phyloP scores from a whole-genome alignment of 2,329 filamentous ascomycete genomes.

The Pseudopyrenochaeta lycopersici region DNA sequence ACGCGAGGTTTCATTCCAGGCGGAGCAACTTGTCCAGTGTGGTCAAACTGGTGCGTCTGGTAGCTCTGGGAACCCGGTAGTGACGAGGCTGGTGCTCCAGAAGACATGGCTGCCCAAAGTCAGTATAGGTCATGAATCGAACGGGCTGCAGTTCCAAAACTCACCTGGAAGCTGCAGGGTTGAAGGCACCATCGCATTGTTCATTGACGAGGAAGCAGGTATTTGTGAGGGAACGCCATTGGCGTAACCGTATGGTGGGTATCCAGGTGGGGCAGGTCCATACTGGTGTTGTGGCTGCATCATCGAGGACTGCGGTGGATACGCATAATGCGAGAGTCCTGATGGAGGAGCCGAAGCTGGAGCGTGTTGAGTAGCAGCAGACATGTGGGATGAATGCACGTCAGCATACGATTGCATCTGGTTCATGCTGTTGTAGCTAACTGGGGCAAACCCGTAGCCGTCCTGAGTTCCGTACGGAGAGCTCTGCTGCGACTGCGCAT shows the following conservation, averaged over 20 bases:
- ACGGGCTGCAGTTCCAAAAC: slow-evolving; percentile 10
- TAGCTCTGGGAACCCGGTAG: slow-evolving; percentile 44
- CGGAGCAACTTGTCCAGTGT: slow-evolving; percentile 90
- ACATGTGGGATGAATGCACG: slow-evolving; percentile 79
- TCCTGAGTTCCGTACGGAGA: slow-evolving; percentile 51
- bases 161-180: slow-evolving; percentile 71
- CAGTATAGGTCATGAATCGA: slow-evolving; percentile 5
- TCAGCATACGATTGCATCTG: slow-evolving; percentile 84
- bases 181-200: slow-evolving; percentile 70
- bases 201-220: slow-evolving; percentile 75
- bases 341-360: slow-evolving; percentile 80
- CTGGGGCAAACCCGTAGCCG: slow-evolving; percentile 47
- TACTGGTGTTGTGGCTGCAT: slow-evolving; percentile 76
- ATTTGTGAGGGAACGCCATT: slow-evolving; percentile 81
- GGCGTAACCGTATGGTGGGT: slow-evolving; percentile 77
- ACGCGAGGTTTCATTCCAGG: slow-evolving; percentile 96
- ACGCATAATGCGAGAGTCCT: slow-evolving; percentile 78
- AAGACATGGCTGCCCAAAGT: slow-evolving; percentile 41
- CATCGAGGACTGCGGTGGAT: slow-evolving; percentile 73
- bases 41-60: slow-evolving; percentile 72
- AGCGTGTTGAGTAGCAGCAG: slow-evolving; percentile 76
- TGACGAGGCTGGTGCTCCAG: slow-evolving; percentile 38
- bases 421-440: slow-evolving; percentile 74
- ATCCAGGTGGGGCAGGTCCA: slow-evolving; percentile 63
- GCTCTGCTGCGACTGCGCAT: slow-evolving; percentile 50